phyloP scores from a whole-genome alignment of 2,329 filamentous ascomycete genomes.

The Claviceps africana region DNA sequence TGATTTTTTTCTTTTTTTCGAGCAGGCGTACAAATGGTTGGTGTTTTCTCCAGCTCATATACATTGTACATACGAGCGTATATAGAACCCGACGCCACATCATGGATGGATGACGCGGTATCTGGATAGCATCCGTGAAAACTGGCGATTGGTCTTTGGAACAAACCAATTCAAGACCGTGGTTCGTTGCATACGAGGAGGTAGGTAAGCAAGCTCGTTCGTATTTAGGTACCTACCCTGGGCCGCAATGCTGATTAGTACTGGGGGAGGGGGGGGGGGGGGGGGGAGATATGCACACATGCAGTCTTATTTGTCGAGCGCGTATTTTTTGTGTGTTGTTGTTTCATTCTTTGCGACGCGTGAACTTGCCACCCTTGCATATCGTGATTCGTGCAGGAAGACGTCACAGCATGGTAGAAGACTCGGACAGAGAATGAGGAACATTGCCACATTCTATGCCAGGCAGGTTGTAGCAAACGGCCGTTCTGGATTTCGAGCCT shows the following conservation, averaged over 20 bases:
- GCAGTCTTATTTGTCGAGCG: not conserved
- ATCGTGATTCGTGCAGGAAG: not conserved
- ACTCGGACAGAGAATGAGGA: not conserved
- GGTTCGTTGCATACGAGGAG: not conserved
- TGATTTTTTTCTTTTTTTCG: not conserved
- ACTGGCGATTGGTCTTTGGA: not conserved
- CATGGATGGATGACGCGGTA: not conserved
- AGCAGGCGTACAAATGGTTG: not conserved
- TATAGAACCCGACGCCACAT: not conserved
- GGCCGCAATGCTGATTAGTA: not conserved
- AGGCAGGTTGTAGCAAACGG: not conserved
- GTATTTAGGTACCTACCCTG: not conserved
- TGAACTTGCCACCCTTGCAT: not conserved
- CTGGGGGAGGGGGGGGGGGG: no score
- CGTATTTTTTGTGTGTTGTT: not conserved
- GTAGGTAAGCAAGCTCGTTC: no score
- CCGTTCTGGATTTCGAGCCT: not conserved
- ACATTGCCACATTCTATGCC: not conserved
- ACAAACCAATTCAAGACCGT: not conserved
- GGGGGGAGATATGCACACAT: not conserved
- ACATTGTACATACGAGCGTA: no score
- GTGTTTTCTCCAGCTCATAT: not conserved
- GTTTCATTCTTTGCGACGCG: not conserved
- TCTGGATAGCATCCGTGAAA: not conserved
- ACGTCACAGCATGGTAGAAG: not conserved